Conservation (phyloP, 345 rosid genomes). For the Gossypium australe region DNA sequence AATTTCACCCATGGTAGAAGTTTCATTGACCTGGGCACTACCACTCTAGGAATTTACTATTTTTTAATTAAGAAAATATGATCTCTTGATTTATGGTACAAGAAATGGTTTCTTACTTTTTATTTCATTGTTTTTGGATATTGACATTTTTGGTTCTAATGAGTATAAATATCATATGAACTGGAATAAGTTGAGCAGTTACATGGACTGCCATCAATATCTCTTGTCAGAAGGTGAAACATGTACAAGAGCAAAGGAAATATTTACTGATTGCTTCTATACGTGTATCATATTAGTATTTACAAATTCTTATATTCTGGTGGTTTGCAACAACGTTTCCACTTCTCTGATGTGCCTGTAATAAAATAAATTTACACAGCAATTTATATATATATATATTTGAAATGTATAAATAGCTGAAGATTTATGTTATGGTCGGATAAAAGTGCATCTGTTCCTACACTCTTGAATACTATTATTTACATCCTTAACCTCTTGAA, state of each 20-base stretch:
- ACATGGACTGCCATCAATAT: neutral
- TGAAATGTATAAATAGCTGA: neutral
- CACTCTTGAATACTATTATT: neutral
- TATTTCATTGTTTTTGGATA: neutral
- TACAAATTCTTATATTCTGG: neutral
- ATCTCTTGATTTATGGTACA: neutral
- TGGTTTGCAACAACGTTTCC: neutral
- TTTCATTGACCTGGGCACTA: neutral
- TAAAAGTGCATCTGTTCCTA: neutral
- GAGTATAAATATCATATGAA: neutral
- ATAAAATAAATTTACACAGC: neutral
- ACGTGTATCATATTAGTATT: neutral
- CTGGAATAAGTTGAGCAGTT: neutral
- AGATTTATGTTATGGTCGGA: neutral
- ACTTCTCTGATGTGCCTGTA: neutral
- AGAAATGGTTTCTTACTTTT: neutral
- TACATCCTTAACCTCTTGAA: constrained; percentile 4
- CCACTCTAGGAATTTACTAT: neutral
- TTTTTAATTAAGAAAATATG: neutral
- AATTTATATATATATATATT: neutral
- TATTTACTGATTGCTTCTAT: neutral
- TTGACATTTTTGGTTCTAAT: neutral
- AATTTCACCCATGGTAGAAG: neutral
- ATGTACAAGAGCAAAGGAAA: neutral
- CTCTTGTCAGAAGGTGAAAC: neutral